Evolutionary conservation across 2,329 filamentous ascomycete genomes (phyloP).

Genomic region (Claviceps digitariae): DNA sequence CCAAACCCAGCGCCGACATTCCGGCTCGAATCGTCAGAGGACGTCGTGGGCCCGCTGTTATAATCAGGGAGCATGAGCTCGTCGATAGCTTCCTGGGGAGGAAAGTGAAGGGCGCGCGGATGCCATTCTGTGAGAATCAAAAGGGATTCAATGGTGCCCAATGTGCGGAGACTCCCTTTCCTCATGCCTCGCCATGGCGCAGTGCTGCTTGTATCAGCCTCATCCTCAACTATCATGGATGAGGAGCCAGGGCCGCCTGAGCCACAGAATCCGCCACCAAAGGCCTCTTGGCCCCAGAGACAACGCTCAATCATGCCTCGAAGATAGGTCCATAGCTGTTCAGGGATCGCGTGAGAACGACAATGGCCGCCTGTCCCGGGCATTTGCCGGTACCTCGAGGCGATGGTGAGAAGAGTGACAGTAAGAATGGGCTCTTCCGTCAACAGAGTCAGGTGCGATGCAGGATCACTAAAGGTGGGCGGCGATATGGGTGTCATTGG

Average conservation of each 20-base stretch:
- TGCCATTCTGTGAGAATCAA: slow-evolving; percentile 97
- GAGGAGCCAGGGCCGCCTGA: slow-evolving; percentile 41
- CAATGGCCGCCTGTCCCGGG: slow-evolving; percentile 69
- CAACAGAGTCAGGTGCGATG: slow-evolving; percentile 65
- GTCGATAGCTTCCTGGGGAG: slow-evolving; percentile 61
- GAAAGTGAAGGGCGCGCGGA: slow-evolving; percentile 86
- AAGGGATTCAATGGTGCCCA: slow-evolving; percentile 88
- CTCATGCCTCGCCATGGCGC: slow-evolving; percentile 56
- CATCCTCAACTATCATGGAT: slow-evolving; percentile 27
- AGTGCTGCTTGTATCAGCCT: slow-evolving; percentile 50
- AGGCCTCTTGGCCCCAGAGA: slow-evolving; percentile 92
- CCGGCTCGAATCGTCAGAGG: slow-evolving; percentile 20
- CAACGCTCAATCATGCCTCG: slow-evolving; percentile 91
- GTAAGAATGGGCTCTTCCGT: slow-evolving; percentile 87
- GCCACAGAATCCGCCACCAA: slow-evolving; percentile 75
- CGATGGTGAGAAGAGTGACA: slow-evolving; percentile 80
- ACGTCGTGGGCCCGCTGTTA: slow-evolving; percentile 30
- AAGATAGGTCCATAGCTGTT: slow-evolving; percentile 89
- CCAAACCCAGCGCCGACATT: slow-evolving; percentile 46
- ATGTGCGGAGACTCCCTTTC: slow-evolving; percentile 69
- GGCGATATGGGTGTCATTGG: slow-evolving; percentile 89
- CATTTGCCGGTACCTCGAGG: slow-evolving; percentile 74
- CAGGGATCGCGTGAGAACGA: slow-evolving; percentile 81
- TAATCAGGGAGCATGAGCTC: slow-evolving; percentile 53
- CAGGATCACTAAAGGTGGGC: slow-evolving; percentile 75